Evolutionary conservation across 768 basidiomycete genomes (phyloP).

Genomic region (Tephrocybe sp.): DNA sequence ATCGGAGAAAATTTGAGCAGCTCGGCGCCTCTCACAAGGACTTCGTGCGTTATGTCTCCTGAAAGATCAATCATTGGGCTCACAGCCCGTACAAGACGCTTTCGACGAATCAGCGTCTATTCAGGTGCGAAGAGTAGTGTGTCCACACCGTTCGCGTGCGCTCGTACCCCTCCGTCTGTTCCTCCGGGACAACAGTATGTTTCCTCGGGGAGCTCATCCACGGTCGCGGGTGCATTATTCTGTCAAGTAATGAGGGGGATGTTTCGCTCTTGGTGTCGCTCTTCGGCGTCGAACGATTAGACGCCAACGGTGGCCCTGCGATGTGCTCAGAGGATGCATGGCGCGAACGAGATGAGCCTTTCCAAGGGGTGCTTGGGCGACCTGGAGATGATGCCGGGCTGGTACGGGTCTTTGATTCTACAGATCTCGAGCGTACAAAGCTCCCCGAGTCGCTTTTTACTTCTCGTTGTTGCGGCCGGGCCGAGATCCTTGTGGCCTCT

Average conservation of each 20-base stretch:
- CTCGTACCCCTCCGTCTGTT: slow-evolving; percentile 5
- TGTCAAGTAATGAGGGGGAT: background rate
- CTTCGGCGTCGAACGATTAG: background rate
- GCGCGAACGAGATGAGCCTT: background rate
- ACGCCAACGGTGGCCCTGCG: background rate
- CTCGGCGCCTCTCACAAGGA: slow-evolving; percentile 30
- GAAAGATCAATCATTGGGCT: slow-evolving; percentile 34
- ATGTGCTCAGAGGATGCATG: slow-evolving; percentile 4
- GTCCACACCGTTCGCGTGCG: background rate
- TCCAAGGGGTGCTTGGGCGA: background rate
- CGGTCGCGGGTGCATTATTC: background rate
- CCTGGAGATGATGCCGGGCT: slow-evolving; percentile 4
- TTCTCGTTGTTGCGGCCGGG: background rate
- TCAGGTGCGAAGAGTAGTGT: background rate
- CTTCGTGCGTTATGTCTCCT: slow-evolving; percentile 34
- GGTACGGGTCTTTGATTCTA: slow-evolving; percentile 2
- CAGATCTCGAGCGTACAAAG: background rate
- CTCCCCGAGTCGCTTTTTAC: background rate
- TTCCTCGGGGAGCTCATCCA: slow-evolving; percentile 5
- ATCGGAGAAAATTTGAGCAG: slow-evolving; percentile 46
- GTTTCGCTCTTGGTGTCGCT: background rate
- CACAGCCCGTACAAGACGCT: slow-evolving; percentile 33
- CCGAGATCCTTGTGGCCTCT: background rate
- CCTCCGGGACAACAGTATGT: background rate
- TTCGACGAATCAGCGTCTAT: background rate